phyloP scores from a whole-genome alignment of 2,329 filamentous ascomycete genomes.

The Pseudovirgaria hyperparasitica region DNA sequence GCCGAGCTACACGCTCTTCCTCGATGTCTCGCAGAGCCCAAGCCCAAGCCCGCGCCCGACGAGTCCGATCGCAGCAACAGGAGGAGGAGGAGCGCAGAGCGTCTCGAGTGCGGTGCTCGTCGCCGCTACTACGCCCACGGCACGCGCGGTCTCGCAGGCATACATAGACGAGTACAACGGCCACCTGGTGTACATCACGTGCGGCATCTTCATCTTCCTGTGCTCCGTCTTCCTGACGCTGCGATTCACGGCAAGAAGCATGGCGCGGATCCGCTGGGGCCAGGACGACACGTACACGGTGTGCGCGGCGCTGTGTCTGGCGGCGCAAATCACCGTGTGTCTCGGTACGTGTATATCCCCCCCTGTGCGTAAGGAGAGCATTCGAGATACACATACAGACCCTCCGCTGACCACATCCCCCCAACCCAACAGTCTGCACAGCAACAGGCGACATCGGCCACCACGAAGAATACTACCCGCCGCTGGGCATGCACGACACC shows the following conservation, averaged over 20 bases:
- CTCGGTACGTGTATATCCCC: neutral
- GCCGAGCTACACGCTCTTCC: too few species aligned
- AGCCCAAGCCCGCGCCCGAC: too few species aligned
- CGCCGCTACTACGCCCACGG: too few species aligned
- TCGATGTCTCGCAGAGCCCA: too few species aligned
- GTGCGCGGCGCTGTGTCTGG: constrained; percentile 4
- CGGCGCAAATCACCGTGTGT: neutral
- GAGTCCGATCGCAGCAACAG: too few species aligned
- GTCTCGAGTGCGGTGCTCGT: too few species aligned
- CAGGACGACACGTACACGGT: constrained; percentile 5
- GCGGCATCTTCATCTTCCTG: constrained; percentile 5
- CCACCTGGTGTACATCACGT: constrained; percentile 1
- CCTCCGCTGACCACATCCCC: neutral
- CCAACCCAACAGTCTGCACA: constrained; percentile 2
- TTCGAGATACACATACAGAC: neutral
- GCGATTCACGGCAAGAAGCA: constrained; percentile 4
- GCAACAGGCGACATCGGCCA: constrained; percentile 4
- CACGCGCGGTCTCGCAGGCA: too few species aligned
- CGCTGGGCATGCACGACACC: constrained; percentile 1
- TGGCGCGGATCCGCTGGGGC: constrained; percentile 5
- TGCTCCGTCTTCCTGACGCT: constrained; percentile 3
- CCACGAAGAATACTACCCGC: constrained; percentile 2
- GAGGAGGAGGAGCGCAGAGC: too few species aligned
- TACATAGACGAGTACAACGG: constrained; percentile 6
- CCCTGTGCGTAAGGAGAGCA: neutral